Evolutionary conservation across 306 rosid species (phyloP).

Genomic region (Rosa lucieae): DNA sequence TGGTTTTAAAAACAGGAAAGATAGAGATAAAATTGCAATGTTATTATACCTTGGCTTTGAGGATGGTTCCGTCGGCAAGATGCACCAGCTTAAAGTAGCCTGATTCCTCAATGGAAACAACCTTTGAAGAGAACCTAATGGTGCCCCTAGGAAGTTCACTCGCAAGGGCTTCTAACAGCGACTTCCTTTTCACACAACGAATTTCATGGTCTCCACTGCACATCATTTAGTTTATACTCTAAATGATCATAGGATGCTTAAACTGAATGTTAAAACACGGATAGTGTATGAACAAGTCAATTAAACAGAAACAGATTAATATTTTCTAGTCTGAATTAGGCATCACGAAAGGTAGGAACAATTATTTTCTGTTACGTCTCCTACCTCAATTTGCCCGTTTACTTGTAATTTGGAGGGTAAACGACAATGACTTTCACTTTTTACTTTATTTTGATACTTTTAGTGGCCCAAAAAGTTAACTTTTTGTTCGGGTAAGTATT

Average conservation of each 20-base stretch:
- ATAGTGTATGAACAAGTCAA: too few relatives aligned
- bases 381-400: too few relatives aligned
- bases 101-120: constrained; percentile 64
- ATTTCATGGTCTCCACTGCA: constrained; percentile 41
- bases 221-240: neutral
- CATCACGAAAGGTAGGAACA: too few relatives aligned
- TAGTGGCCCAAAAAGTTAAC: too few relatives aligned
- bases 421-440: too few relatives aligned
- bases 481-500: too few relatives aligned
- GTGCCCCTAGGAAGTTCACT: constrained; percentile 68
- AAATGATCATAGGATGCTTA: neutral
- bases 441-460: too few relatives aligned
- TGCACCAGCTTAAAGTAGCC: constrained; percentile 56
- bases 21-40: neutral
- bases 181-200: constrained; percentile 53
- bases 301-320: too few relatives aligned
- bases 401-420: too few relatives aligned
- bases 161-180: constrained; percentile 55
- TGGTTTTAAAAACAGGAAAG: neutral
- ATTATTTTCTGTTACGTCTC: too few relatives aligned
- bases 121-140: constrained; percentile 60
- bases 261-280: neutral
- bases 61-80: constrained; percentile 60
- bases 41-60: constrained; percentile 54
- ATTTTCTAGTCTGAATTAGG: too few relatives aligned